A percentile compares a stretch with the other conserved stretches of the same genome.
Conservation (phyloP, 305 asterid genomes). For the Caryopteris hybrid region DNA sequence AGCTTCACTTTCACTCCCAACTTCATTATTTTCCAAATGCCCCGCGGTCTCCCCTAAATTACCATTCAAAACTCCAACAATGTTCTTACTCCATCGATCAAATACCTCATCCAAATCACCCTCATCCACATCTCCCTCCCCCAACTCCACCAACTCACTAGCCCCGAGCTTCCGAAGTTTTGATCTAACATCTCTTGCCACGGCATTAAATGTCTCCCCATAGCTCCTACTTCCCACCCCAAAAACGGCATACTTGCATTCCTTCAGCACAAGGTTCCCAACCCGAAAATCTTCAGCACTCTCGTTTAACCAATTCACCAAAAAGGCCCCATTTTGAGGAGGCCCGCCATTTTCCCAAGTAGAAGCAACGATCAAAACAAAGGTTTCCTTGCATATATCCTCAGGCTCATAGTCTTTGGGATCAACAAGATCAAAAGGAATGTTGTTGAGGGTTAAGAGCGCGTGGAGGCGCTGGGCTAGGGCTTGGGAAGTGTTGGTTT, state of each 20-base stretch:
- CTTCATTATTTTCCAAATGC: conserved; percentile 20
- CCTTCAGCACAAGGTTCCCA: conserved; percentile 60
- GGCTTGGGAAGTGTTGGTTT: conserved; percentile 70
- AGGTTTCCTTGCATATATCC: conserved; percentile 59
- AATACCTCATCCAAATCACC: conserved; percentile 68
- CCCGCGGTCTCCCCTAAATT: conserved; percentile 27
- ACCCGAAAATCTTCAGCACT: conserved; percentile 90
- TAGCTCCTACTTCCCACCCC: conserved; percentile 87
- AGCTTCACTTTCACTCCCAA: conserved; percentile 39
- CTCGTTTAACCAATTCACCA: conserved; percentile 81
- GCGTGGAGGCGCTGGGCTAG: conserved; percentile 74
- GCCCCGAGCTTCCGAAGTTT: conserved; percentile 78
- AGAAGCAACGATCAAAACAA: conserved; percentile 62
- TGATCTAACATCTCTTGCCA: conserved; percentile 45
- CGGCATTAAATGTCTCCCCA: conserved; percentile 64
- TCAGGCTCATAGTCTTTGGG: conserved; percentile 83
- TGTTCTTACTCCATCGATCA: conserved; percentile 63
- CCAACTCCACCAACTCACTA: conserved; percentile 54
- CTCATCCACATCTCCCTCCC: conserved; percentile 80
- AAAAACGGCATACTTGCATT: conserved; percentile 62
- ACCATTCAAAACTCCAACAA: conserved; percentile 54
- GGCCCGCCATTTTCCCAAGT: conserved; percentile 86
- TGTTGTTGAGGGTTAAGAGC: conserved; percentile 36
- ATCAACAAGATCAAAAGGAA: conserved; percentile 72
- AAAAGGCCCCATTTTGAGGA: conserved; percentile 58